phyloP scores from a whole-genome alignment of 345 rosid species.

The Corchorus capsularis region DNA sequence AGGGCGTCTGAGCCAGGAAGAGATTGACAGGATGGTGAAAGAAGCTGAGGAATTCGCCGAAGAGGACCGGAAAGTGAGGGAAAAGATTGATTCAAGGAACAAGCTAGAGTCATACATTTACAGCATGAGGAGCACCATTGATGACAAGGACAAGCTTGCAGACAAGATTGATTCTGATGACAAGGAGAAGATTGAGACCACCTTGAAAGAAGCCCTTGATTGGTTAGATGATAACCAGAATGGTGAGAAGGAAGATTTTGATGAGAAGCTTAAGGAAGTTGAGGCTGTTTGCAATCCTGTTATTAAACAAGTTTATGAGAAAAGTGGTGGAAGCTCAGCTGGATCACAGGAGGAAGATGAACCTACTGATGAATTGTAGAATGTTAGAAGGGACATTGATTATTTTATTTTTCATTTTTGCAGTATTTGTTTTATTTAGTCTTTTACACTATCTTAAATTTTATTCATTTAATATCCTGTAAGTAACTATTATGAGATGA shows the following conservation, averaged over 20 bases:
- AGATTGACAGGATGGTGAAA: conserved; percentile 19
- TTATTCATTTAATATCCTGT: too few relatives aligned
- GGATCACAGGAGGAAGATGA: conserved; percentile 1
- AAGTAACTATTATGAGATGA: too few relatives aligned
- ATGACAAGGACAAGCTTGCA: conserved; percentile 18
- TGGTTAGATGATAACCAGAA: conserved; percentile 23
- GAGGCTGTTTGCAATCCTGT: conserved; percentile 14
- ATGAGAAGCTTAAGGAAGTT: conserved; percentile 19
- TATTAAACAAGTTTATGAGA: conserved; percentile 15
- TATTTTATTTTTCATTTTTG: too few relatives aligned
- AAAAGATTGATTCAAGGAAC: conserved; percentile 21
- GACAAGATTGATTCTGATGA: conserved; percentile 15
- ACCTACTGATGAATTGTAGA: conserved; percentile 18
- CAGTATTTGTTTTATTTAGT: background rate
- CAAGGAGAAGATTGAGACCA: conserved; percentile 15
- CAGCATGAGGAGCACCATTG: conserved; percentile 22
- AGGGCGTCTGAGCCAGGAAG: conserved; percentile 25
- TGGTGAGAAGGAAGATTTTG: conserved; percentile 19
- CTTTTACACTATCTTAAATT: too few relatives aligned
- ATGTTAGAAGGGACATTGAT: background rate
- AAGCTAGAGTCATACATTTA: conserved; percentile 24
- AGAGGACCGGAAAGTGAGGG: conserved; percentile 21
- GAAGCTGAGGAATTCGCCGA: conserved; percentile 25
- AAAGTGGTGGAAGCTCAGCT: conserved; percentile 12
- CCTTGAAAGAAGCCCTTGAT: conserved; percentile 19